Evolutionary conservation across 805 yeast species (phyloP).

Genomic region (Kodamaea kakaduensis): DNA sequence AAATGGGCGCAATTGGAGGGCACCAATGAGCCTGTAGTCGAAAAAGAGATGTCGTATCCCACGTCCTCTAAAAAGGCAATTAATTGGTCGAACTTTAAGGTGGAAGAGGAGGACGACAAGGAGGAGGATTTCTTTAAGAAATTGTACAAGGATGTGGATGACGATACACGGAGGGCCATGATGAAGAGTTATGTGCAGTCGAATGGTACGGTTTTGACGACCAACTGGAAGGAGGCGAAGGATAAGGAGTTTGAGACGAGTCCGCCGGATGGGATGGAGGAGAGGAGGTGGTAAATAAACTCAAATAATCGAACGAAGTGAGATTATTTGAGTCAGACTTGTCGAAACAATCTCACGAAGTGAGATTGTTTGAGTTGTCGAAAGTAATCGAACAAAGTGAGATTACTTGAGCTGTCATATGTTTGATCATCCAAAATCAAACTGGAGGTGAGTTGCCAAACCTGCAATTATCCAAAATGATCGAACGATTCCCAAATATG

Average conservation of each 20-base stretch:
- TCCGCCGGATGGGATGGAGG: slow-evolving; percentile 74
- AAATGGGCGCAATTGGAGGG: slow-evolving; percentile 58
- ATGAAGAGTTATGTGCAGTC: slow-evolving; percentile 93
- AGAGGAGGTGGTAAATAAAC: slow-evolving; percentile 46
- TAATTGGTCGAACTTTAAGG: slow-evolving; percentile 63
- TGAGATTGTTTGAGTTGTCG: too few species aligned
- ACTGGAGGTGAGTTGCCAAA: too few species aligned
- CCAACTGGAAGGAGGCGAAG: slow-evolving; percentile 88
- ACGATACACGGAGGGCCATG: slow-evolving; percentile 89
- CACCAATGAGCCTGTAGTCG: slow-evolving; percentile 12
- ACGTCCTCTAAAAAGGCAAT: slow-evolving; percentile 56
- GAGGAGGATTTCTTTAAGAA: slow-evolving; percentile 69
- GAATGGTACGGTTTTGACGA: slow-evolving; percentile 88
- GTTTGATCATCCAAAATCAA: too few species aligned
- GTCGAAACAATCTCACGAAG: too few species aligned
- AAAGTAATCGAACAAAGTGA: too few species aligned
- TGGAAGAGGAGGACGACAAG: slow-evolving; percentile 45
- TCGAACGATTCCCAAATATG: too few species aligned
- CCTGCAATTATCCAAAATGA: too few species aligned
- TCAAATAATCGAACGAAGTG: too few species aligned
- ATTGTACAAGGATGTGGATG: slow-evolving; percentile 75
- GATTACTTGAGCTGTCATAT: too few species aligned
- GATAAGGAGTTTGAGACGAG: slow-evolving; percentile 57
- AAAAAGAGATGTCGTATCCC: slow-evolving; percentile 44
- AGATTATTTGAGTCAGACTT: too few species aligned